Percentiles rank a stretch among this genome's conserved stretches.
Conservation (phyloP, 2,329 filamentous ascomycete genomes). For the Chaetomium sp. region DNA sequence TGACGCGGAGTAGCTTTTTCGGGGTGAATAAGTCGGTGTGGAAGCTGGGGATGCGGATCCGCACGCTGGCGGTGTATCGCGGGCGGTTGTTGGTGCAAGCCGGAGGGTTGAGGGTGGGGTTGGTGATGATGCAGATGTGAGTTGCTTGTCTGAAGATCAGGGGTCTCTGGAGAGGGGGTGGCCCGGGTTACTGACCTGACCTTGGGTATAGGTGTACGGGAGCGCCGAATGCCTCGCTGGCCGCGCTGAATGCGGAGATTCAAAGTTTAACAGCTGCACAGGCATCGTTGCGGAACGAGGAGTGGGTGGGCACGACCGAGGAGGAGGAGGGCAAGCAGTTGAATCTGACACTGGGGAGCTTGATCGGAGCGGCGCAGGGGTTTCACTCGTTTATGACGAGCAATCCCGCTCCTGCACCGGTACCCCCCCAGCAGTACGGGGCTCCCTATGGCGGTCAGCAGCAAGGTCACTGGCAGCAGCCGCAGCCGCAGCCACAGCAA, state of each 20-base stretch:
- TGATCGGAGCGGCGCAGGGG: background rate
- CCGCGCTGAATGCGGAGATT: background rate
- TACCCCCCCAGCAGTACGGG: background rate
- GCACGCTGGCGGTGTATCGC: background rate
- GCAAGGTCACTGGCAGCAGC: background rate
- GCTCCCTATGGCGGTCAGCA: background rate
- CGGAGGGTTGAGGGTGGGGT: background rate
- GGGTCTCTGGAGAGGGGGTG: too few relatives aligned
- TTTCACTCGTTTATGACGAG: background rate
- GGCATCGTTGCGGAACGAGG: background rate
- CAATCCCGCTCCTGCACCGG: background rate
- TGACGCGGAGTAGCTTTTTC: background rate
- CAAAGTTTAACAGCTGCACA: background rate
- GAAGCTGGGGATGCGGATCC: background rate
- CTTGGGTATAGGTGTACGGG: too few relatives aligned
- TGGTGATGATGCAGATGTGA: background rate
- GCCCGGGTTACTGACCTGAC: too few relatives aligned
- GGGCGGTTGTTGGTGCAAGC: background rate
- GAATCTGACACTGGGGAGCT: background rate
- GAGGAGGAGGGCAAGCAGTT: background rate
- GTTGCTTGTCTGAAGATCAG: background rate
- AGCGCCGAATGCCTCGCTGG: background rate
- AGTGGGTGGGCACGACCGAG: background rate
- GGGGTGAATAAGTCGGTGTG: background rate
- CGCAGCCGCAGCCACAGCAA: background rate